Evolutionary conservation across 164 flowering plant genomes (phyloP), one percentile per base, ranked within the genome.

Genomic region (Nymphaea colorata): DNA sequence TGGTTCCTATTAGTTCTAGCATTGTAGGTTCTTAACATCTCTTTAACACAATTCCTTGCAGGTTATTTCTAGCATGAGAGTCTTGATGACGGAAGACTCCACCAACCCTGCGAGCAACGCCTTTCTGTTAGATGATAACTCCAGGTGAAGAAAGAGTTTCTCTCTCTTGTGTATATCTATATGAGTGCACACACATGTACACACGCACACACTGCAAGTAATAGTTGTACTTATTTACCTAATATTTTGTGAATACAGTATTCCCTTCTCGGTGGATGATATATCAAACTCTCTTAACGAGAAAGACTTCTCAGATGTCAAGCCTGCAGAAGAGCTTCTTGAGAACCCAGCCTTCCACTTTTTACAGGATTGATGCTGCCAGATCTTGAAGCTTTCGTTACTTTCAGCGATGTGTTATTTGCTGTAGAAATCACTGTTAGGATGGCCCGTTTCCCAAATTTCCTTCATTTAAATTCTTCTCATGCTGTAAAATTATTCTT

Each of bases 191-290:
- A 42, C 42, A 68, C 44, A 43, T 63, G 42, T 8, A 45, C 42
- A 45, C 16, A 18, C 8, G 44, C 42, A 47, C 57, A 8, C 57
- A 8, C 14, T 51, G 57, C 14, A 51, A 8, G 43, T 57, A 47
- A 53, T 73, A 36, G 44, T 66, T 10, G 25, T 77, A 42, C 66
- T 64, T 2, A 51, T 51, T 51, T 51, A 15, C 57, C 57, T 51
- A 15, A 51, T 8, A 57, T 45, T 41, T 36, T 76, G 12, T 66
- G 2, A 55, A 25, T 82, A 85, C 87, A 91, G 99, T 82, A 87
- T 86, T 70, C 93, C 96, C 3, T 88, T 91, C 79, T 85, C 99
- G 0, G 80, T 86, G 5, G 96, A 94, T 12, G 97, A 88, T 41
- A 74, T 94, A 41, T 78, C 87, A 11, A 74, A 66, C 77, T 69